phyloP scores from a whole-genome alignment of 2,329 filamentous ascomycete species.

The Canariomyces notabilis region DNA sequence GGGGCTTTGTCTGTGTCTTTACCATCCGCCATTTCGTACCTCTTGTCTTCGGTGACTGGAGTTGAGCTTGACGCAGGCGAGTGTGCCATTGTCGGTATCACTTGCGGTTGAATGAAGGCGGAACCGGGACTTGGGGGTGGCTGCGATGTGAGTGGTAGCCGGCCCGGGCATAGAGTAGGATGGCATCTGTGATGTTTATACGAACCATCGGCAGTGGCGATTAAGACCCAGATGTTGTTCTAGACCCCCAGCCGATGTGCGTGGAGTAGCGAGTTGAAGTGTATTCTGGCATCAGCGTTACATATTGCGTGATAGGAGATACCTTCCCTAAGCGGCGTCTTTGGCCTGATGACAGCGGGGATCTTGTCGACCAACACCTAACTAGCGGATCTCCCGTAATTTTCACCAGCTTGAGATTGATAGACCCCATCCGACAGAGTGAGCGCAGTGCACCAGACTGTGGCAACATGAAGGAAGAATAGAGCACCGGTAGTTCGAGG shows the following conservation, averaged over 20 bases:
- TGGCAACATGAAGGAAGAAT: no score
- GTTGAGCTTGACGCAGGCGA: neutral
- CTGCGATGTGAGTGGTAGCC: neutral
- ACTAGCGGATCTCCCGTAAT: no score
- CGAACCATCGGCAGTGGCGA: neutral
- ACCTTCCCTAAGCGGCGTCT: neutral
- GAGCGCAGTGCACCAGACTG: no score
- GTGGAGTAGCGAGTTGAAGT: no score
- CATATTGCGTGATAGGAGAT: neutral
- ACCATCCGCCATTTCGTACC: neutral
- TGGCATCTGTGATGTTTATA: neutral
- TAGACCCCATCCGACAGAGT: neutral
- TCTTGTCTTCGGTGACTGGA: neutral
- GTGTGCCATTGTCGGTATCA: neutral
- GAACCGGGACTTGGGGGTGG: neutral
- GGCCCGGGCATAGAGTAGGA: neutral
- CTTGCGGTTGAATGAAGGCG: neutral
- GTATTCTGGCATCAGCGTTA: neutral
- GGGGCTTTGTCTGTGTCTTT: constrained; percentile 6
- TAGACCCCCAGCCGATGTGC: no score
- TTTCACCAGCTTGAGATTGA: neutral
- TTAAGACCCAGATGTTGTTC: neutral
- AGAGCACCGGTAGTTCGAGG: no score
- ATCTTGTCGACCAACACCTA: neutral
- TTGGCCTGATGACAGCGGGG: neutral